Evolutionary conservation across 352 stramenopile genomes (phyloP).

Genomic region (Peronospora belbahrii): DNA sequence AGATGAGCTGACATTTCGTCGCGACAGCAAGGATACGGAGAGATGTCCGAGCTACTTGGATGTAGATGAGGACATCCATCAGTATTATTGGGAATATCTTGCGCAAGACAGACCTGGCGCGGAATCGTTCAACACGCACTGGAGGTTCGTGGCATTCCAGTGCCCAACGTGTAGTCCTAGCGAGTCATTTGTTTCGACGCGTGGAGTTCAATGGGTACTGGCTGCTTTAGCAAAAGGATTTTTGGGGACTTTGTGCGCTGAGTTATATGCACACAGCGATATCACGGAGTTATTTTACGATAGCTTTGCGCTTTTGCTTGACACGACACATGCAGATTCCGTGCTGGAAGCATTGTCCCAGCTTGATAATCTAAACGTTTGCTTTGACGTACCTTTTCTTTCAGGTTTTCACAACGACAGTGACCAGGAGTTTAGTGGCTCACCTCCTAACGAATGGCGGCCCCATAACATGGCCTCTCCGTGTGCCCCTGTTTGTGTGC

Average conservation of each 20-base stretch:
- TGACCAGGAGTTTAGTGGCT: conserved; percentile 37
- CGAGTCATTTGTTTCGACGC: conserved; percentile 59
- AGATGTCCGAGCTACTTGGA: conserved; percentile 14
- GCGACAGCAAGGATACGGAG: conserved; percentile 18
- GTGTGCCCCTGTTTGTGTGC: conserved; percentile 32
- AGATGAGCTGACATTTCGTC: conserved; percentile 11
- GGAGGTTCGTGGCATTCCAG: conserved; percentile 45
- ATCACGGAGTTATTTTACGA: conserved; percentile 55
- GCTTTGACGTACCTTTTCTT: conserved; percentile 44
- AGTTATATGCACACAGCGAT: conserved; percentile 34
- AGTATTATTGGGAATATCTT: conserved; percentile 71
- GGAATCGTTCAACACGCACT: conserved; percentile 45
- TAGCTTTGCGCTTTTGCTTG: conserved; percentile 35
- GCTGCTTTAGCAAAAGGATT: conserved; percentile 49
- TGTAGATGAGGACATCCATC: conserved; percentile 15
- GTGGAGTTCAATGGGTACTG: conserved; percentile 68
- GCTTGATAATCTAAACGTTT: conserved; percentile 43
- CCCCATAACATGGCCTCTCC: conserved; percentile 3
- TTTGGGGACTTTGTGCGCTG: conserved; percentile 47
- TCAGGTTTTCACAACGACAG: conserved; percentile 38
- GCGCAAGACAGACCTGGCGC: conserved; percentile 42
- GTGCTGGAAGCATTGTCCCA: conserved; percentile 41
- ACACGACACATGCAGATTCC: conserved; percentile 34
- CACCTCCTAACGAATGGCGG: conserved; percentile 11
- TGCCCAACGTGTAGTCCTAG: conserved; percentile 45